Evolutionary conservation across 768 basidiomycete genomes (phyloP), one percentile per base, ranked within the genome.

Genomic region (Amanita fuliginea): DNA sequence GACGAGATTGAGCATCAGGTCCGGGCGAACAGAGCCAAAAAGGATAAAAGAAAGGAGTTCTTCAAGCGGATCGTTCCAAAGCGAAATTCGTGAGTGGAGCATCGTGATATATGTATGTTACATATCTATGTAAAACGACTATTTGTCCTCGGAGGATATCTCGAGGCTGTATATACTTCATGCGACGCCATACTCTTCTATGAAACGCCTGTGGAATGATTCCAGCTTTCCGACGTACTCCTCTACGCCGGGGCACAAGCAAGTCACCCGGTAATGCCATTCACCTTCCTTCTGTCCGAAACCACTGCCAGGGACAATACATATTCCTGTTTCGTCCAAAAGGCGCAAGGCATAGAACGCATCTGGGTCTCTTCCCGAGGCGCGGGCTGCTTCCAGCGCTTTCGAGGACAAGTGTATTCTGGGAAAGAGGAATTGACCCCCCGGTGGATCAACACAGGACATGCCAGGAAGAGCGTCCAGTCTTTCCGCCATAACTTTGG

Each of bases 351-450:
- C 78, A 61, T 99, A 99, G 60, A 94, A 83, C 36, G 81, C 83
- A 63, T 98, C 95, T 2, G 95, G 86, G 56, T 76, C 76, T 67
- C 89, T 89, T 1, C 85, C 86, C 0, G 69, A 74, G 57, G 73
- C 66, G 55, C 72, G 64, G 24, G 95, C 95, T 6, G 79, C 86
- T 42, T 80, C 75, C 51, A 83, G 67, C 3, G 90, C 94, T 56
- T 76, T 78, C 14, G 73, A 58, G 6, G 91, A 80, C 43, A 99
- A 73, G 40, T 73, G 67, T 57, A 98, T 83, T 60, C 72, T 75
- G 4, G 95, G 96, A 72, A 83, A 97, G 40, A 99, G 75, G 67
- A 98, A 99, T 59, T 98, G 73, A 11, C 96, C 93, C 3, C 94
- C 94, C 9, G 95, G 85, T 0, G 86, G 85, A 60, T 86, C 71